phyloP scores from a whole-genome alignment of 2,329 filamentous ascomycete species.

The Apiospora marii region DNA sequence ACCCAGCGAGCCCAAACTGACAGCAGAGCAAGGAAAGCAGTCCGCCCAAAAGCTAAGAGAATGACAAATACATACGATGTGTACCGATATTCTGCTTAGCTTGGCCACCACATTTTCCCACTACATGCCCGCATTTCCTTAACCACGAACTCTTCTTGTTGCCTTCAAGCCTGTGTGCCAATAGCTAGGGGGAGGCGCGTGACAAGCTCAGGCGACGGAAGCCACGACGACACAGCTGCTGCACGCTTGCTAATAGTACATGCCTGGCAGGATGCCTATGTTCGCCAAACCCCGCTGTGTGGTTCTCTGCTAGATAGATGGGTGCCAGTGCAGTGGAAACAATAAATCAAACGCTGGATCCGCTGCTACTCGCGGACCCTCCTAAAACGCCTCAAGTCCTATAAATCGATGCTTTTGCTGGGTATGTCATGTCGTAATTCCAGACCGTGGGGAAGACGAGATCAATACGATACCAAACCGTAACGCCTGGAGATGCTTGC shows the following conservation, averaged over 20 bases:
- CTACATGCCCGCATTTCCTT: neutral
- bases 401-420: conserved; percentile 44
- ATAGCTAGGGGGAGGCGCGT: neutral
- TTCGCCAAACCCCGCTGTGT: neutral
- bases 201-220: neutral
- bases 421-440: conserved; percentile 42
- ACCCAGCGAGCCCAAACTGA: neutral
- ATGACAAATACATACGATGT: neutral
- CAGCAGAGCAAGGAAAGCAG: neutral
- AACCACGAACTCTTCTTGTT: neutral
- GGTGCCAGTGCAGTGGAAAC: conserved; percentile 1
- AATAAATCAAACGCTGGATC: conserved; percentile 20
- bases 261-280: neutral
- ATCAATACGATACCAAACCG: conserved; percentile 38
- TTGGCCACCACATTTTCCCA: neutral
- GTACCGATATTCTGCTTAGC: conserved; percentile 8
- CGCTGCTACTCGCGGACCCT: neutral
- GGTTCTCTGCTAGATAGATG: neutral
- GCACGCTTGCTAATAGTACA: neutral
- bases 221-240: neutral
- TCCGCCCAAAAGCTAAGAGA: neutral
- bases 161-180: neutral
- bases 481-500: conserved; percentile 45
- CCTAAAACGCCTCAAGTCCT: conserved; percentile 38
- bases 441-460: conserved; percentile 36